Conservation (phyloP, 352 stramenopile genomes). For the Phytopythium vexans region DNA sequence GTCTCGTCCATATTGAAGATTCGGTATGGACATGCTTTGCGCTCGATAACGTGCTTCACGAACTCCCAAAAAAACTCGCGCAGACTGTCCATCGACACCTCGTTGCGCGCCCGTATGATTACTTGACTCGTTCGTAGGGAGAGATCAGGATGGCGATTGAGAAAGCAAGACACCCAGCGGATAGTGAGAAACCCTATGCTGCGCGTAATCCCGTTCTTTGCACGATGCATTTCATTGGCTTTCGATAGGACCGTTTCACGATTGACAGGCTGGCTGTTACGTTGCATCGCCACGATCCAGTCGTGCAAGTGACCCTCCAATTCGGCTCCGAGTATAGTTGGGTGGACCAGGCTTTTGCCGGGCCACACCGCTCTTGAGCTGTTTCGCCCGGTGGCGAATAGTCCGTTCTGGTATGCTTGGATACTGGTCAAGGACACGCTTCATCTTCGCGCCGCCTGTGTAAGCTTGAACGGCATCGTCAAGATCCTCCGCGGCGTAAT, state of each 20-base stretch:
- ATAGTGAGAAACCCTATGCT: neutral
- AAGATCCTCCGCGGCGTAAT: too few relatives aligned
- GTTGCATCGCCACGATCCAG: slow-evolving; percentile 10
- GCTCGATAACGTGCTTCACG: slow-evolving; percentile 5
- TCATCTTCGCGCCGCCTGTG: too few relatives aligned
- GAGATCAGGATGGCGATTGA: slow-evolving; percentile 2
- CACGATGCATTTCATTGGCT: slow-evolving; percentile 7
- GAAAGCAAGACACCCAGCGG: slow-evolving; percentile 1
- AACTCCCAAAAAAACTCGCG: neutral
- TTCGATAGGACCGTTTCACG: slow-evolving; percentile 3
- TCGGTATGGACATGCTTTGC: neutral
- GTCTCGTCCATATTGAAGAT: slow-evolving; percentile 14
- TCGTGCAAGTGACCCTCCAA: neutral
- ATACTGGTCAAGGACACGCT: too few relatives aligned
- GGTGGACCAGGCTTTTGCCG: too few relatives aligned
- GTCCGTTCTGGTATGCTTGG: too few relatives aligned
- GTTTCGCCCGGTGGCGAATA: too few relatives aligned
- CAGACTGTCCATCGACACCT: slow-evolving; percentile 1
- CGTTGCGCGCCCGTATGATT: slow-evolving; percentile 1
- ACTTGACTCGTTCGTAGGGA: slow-evolving; percentile 3
- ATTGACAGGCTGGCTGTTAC: slow-evolving; percentile 5
- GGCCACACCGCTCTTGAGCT: too few relatives aligned
- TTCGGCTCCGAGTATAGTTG: too few relatives aligned
- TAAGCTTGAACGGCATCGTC: too few relatives aligned
- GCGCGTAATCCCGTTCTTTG: neutral